phyloP scores from a whole-genome alignment of 176 grass and related monocot species.

The Calamus simplicifolius region DNA sequence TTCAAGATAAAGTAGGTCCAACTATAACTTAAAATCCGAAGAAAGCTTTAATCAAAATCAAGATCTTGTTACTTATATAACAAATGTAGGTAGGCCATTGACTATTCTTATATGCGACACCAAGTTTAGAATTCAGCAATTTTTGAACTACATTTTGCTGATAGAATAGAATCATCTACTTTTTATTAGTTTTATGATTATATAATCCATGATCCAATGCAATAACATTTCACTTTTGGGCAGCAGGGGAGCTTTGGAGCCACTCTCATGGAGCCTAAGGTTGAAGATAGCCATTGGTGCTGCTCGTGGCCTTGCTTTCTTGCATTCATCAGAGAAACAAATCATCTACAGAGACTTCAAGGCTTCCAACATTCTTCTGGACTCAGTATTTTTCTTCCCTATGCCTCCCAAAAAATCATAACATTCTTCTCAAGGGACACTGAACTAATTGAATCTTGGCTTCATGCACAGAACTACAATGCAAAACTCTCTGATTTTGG shows the following conservation, averaged over 20 bases:
- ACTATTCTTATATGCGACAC: too few species aligned
- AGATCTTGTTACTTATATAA: too few species aligned
- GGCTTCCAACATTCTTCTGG: conserved; percentile 44
- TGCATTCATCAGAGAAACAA: conserved; percentile 36
- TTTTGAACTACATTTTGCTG: too few species aligned
- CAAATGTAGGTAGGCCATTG: too few species aligned
- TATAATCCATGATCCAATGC: conserved; percentile 3
- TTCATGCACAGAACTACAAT: conserved; percentile 34
- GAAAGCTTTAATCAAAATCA: too few species aligned
- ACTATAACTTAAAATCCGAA: too few species aligned
- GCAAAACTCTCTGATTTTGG: conserved; percentile 90
- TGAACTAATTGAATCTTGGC: background rate
- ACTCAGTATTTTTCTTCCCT: conserved; percentile 21
- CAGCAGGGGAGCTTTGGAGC: conserved; percentile 21
- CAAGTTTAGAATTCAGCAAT: too few species aligned
- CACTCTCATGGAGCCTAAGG: conserved; percentile 34
- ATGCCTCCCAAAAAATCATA: background rate
- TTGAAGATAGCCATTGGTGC: conserved; percentile 45
- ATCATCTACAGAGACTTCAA: conserved; percentile 53
- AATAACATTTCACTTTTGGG: background rate
- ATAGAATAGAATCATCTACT: background rate
- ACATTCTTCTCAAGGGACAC: background rate
- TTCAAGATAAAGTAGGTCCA: too few species aligned
- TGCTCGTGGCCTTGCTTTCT: conserved; percentile 43
- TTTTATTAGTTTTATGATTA: conserved; percentile 3